phyloP scores from a whole-genome alignment of 2,329 filamentous ascomycete species.

The Paecilomyces sp. region DNA sequence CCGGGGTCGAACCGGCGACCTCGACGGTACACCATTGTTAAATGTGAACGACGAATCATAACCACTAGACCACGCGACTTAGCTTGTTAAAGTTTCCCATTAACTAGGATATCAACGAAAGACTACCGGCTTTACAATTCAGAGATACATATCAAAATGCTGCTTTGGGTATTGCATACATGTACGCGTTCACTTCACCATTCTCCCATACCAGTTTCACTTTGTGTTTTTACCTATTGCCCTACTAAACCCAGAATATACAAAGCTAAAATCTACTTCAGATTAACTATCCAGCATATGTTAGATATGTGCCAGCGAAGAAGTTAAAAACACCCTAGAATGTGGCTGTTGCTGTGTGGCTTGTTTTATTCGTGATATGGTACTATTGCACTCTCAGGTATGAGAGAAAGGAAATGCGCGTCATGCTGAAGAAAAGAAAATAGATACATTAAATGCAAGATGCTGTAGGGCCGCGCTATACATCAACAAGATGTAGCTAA shows the following conservation, averaged over 20 bases:
- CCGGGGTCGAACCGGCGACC: constrained; percentile 17
- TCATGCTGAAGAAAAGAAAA: background rate
- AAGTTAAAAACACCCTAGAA: background rate
- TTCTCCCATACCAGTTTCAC: too few relatives aligned
- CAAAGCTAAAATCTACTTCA: background rate
- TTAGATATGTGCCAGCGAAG: background rate
- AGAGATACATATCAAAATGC: too few relatives aligned
- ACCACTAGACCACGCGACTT: constrained; percentile 17
- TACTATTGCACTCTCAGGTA: background rate
- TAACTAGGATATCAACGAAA: background rate
- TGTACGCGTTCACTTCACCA: too few relatives aligned
- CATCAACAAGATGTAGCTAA: background rate
- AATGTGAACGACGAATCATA: constrained; percentile 16
- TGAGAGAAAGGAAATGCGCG: background rate
- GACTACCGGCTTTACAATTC: too few relatives aligned
- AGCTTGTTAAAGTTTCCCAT: background rate
- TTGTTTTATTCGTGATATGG: background rate
- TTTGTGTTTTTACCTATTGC: too few relatives aligned
- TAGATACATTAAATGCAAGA: background rate
- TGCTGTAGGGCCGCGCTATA: background rate
- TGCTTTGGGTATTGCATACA: too few relatives aligned
- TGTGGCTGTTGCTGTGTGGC: background rate
- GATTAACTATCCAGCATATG: background rate
- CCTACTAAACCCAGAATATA: background rate
- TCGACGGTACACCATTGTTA: constrained; percentile 7